Percentiles rank a stretch among this genome's conserved stretches.
Conservation (phyloP, 257 asterid genomes). For the Gentiana straminea region DNA sequence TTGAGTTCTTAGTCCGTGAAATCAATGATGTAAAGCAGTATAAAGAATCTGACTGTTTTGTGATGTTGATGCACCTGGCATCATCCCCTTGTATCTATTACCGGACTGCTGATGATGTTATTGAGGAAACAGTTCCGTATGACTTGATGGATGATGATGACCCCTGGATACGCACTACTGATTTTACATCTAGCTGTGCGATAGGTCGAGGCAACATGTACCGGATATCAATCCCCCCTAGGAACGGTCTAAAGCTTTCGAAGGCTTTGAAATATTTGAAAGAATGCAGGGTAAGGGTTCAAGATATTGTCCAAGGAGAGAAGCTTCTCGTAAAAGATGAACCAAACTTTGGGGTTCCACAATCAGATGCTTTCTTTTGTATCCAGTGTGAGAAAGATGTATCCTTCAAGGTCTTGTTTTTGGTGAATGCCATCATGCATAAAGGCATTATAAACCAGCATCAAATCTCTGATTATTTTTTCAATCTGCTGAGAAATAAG, state of each 20-base stretch:
- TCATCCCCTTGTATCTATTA: constrained; percentile 65
- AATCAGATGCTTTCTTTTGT: constrained; percentile 51
- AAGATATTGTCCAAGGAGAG: constrained; percentile 5
- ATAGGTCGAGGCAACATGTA: constrained; percentile 75
- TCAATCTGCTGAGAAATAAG: constrained; percentile 39
- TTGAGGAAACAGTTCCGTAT: constrained; percentile 55
- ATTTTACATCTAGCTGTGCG: constrained; percentile 68
- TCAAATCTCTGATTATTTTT: constrained; percentile 52
- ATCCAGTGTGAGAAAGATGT: constrained; percentile 44
- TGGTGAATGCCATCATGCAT: constrained; percentile 75
- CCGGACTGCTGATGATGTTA: constrained; percentile 88
- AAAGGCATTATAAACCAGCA: constrained; percentile 78
- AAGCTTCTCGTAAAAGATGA: constrained; percentile 30
- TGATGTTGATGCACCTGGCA: constrained; percentile 49
- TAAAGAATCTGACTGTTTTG: constrained; percentile 23
- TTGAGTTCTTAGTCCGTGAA: constrained; percentile 61
- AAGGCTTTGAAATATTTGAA: constrained; percentile 42
- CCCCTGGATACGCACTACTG: constrained; percentile 93
- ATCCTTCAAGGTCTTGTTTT: constrained; percentile 47
- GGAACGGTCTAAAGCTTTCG: constrained; percentile 28
- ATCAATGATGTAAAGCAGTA: constrained; percentile 42
- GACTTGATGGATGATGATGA: constrained; percentile 89
- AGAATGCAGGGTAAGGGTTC: constrained; percentile 29
- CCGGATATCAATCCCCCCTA: constrained; percentile 49
- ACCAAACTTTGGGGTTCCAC: constrained; percentile 50